These are phyloP conservation scores for Coelastrella sp. DNA, from an alignment of 139 green algal species.

Conservation along the genomic window DNA sequence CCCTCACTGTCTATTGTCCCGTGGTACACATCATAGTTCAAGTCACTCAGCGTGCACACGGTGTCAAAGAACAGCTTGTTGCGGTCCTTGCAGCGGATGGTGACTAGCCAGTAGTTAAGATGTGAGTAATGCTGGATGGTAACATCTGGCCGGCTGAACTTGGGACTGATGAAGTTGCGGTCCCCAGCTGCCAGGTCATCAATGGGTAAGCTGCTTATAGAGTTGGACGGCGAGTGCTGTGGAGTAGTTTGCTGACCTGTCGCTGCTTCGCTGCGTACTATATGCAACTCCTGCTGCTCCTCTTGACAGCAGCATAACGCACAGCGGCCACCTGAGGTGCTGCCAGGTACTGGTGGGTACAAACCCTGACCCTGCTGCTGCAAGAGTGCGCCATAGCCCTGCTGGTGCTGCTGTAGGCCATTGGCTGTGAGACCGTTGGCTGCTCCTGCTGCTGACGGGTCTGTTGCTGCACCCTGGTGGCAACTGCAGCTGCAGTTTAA, in stretches of 20 bases:
- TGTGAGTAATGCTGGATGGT: slow-evolving; percentile 75
- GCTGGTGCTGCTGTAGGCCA: not conserved
- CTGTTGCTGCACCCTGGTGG: not conserved
- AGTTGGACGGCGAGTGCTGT: slow-evolving; percentile 27
- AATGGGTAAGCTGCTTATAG: slow-evolving; percentile 47
- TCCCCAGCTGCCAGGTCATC: not conserved
- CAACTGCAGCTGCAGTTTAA: slow-evolving; percentile 40
- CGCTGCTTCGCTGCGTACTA: slow-evolving; percentile 31
- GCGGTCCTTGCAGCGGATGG: slow-evolving; percentile 90
- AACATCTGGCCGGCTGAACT: slow-evolving; percentile 60
- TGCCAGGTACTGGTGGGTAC: not conserved
- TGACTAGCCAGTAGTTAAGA: slow-evolving; percentile 91
- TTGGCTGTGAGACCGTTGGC: not conserved
- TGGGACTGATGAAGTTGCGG: slow-evolving; percentile 37
- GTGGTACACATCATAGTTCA: slow-evolving; percentile 96
- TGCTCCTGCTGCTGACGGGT: not conserved
- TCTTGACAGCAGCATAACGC: slow-evolving; percentile 16
- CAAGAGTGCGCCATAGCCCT: not conserved
- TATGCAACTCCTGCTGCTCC: slow-evolving; percentile 34
- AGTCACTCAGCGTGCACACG: slow-evolving; percentile 94
- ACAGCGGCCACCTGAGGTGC: not conserved
- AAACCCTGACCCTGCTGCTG: not conserved
- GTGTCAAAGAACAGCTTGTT: slow-evolving; percentile 94
- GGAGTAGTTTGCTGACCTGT: not conserved
- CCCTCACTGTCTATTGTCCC: slow-evolving; percentile 88